Base-by-base conservation (phyloP, 805 yeast genomes). In the Ogataea henricii region DNA sequence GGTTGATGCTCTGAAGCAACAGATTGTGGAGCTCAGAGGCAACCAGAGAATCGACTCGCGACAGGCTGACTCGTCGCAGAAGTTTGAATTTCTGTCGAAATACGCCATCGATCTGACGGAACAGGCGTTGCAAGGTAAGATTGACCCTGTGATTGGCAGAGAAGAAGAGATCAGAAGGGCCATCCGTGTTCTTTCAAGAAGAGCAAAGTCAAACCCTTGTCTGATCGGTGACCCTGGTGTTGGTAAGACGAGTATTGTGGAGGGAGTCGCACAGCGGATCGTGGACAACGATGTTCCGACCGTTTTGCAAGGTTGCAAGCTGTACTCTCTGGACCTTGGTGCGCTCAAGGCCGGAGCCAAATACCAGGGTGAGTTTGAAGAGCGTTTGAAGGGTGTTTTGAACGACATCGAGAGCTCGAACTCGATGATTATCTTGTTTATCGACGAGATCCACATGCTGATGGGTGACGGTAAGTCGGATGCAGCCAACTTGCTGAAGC, bases 401-500 rank as follows among this genome's bases (percentile, higher is more conserved):
- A 89, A 84, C 65, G 99, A 94, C 62, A 88, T 94, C 61, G 96
- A 89, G 67, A 86, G 89, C 58, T 84, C 96, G 1, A 83, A 85
- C 60, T 86, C 82, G 41, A 78, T 90, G 81, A 89, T 94, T 56
- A 83, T 94, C 54, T 77, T 94, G 49, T 94, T 94, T 73, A 88
- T 94, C 60, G 99, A 94, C 72, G 99, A 94, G 71, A 94, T 94
- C 66, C 99, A 94, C 72, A 94, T 94, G 97, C 81, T 94, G 57
- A 94, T 94, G 99, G 99, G 99, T 60, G 96, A 94, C 66, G 99
- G 99, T 66, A 94, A 91, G 71, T 83, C 87, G 53, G 99, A 94
- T 68, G 96, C 96, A 36, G 99, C 99, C 34, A 94, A 94, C 69
- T 79, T 94, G 62, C 81, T 94, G 67, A 94, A 94, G 72, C 99